Evolutionary conservation across 2,329 filamentous ascomycete genomes (phyloP).

Genomic region (Neopestalotiopsis rosae): DNA sequence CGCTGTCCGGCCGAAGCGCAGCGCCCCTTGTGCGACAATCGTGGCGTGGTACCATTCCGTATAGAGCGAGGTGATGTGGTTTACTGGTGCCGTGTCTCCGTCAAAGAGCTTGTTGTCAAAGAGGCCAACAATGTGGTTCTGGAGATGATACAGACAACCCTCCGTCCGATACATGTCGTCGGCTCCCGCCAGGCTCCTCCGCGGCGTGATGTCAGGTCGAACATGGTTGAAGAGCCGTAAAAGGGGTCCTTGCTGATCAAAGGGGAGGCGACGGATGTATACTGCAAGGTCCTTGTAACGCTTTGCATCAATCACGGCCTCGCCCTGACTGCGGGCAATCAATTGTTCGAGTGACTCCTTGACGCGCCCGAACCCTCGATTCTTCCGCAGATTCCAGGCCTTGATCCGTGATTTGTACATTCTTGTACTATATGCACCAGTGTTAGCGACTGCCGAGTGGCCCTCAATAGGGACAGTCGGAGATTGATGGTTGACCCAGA

Average conservation of each 20-base stretch:
- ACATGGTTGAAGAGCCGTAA: background rate
- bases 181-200: background rate
- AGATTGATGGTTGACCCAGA: background rate
- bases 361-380: background rate
- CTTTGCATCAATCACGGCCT: background rate
- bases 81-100: background rate
- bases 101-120: background rate
- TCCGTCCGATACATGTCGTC: background rate
- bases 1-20: background rate
- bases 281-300: background rate
- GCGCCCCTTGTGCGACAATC: background rate
- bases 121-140: background rate
- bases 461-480: background rate
- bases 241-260: background rate
- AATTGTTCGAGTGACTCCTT: conserved; percentile 5
- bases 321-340: background rate
- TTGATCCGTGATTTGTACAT: conserved; percentile 5
- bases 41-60: conserved; percentile 2
- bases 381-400: background rate
- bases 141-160: background rate
- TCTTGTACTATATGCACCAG: background rate
- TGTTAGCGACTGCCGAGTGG: background rate
- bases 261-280: background rate
- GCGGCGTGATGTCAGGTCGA: background rate
- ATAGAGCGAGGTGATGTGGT: background rate